Conservation (phyloP, 179 eudicot genomes). For the Heliamphora ciliata region DNA sequence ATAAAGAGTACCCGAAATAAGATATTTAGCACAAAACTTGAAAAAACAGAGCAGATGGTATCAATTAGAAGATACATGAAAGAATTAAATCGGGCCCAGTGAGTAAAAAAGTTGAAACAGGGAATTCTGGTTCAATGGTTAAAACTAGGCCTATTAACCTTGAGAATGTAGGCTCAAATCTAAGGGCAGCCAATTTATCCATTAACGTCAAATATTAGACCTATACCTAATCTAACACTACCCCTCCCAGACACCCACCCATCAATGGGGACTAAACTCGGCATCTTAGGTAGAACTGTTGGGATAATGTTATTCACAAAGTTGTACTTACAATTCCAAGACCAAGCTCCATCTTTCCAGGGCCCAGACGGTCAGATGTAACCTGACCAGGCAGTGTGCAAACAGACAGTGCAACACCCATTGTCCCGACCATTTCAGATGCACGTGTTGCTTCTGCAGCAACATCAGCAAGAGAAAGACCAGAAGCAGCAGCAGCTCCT, state of each 20-base stretch:
- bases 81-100: constrained; percentile 2
- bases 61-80: not conserved
- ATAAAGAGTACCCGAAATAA: not conserved
- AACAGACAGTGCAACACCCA: constrained; percentile 95
- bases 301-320: not conserved
- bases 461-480: constrained; percentile 70
- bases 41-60: not conserved
- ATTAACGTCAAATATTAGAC: no score
- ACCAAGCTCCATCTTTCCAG: constrained; percentile 98
- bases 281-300: not conserved
- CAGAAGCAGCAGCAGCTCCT: constrained; percentile 94
- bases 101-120: not conserved
- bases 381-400: constrained; percentile 92
- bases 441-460: constrained; percentile 81
- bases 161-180: no score
- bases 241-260: no score
- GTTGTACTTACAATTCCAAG: constrained; percentile 79
- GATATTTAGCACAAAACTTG: not conserved
- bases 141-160: no score
- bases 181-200: no score
- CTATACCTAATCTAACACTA: no score
- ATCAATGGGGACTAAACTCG: no score
- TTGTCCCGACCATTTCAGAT: constrained; percentile 85
- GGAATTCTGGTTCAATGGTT: no score
- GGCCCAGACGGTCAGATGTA: constrained; percentile 85